A percentile compares a stretch with the other conserved stretches of the same genome.
Conservation (phyloP, 2,329 filamentous ascomycete species). For the Trichoderma polysporum region DNA sequence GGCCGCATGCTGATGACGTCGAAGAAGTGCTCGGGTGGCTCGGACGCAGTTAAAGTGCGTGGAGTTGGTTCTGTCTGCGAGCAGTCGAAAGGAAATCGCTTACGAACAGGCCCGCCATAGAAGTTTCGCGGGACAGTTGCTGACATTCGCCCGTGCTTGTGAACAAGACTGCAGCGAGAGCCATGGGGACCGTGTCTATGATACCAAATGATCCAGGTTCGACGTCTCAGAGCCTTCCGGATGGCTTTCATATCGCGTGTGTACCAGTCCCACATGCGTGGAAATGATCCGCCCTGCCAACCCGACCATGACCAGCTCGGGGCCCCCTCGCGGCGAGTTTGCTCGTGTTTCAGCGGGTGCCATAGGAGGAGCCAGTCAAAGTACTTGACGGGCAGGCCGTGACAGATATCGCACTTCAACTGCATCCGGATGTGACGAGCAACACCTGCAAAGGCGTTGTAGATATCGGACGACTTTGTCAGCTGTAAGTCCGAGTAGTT, state of each 20-base stretch:
- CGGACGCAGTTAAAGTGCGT: not conserved
- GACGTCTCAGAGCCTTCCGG: not conserved
- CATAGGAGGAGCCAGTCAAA: constrained; percentile 2
- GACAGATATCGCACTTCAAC: not conserved
- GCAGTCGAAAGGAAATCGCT: not conserved
- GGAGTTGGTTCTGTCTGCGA: not conserved
- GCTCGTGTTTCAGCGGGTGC: not conserved
- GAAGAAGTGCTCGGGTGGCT: not conserved
- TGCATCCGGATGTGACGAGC: not conserved
- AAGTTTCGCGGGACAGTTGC: not conserved
- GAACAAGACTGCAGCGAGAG: not conserved
- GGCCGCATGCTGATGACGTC: not conserved
- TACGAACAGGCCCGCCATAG: not conserved
- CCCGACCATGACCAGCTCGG: not conserved
- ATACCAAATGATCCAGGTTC: not conserved
- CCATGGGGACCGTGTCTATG: not conserved
- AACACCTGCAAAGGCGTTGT: not conserved
- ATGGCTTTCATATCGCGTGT: not conserved
- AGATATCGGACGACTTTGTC: not conserved
- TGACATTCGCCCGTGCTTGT: not conserved
- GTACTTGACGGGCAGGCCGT: not conserved
- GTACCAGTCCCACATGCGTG: not conserved
- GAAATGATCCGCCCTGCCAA: not conserved
- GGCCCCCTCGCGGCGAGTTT: not conserved
- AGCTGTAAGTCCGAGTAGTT: not conserved